Evolutionary conservation across 1,284 basidiomycete genomes (phyloP), one percentile per base, ranked within the genome.

Genomic region (Golubevia pallescens): DNA sequence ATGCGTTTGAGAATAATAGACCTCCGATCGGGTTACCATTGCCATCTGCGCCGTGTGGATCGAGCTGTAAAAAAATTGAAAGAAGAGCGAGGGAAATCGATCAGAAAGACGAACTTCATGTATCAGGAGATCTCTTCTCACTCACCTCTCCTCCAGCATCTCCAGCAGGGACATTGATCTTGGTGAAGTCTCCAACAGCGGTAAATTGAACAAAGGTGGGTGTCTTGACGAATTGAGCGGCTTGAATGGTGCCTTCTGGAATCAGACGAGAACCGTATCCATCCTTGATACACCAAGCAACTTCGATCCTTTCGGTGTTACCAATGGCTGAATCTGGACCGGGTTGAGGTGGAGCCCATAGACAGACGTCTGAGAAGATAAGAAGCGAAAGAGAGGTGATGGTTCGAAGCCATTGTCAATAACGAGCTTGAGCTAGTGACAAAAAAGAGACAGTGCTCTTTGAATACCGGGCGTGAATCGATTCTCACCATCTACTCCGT

Each of bases 101-200:
- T n/a, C n/a, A n/a, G n/a, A n/a, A n/a, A n/a, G n/a, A n/a, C n/a
- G n/a, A n/a, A n/a, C n/a, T n/a, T n/a, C n/a, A n/a, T n/a, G n/a
- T n/a, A n/a, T n/a, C n/a, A n/a, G n/a, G n/a, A n/a, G n/a, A n/a
- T n/a, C n/a, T n/a, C n/a, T n/a, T n/a, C n/a, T n/a, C n/a, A n/a
- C n/a, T n/a, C 57, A 82, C 74, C 80, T 86, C 86, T 60, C 86
- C 86, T 21, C 86, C 86, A 23, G 73, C 69, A 69, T 86, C 86
- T 32, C 75, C 76, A 1, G 58, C 63, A 2, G 56, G 48, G 62
- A 86, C 72, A 70, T 80, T 76, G 55, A 86, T 76, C 74, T 81
- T 85, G 68, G 83, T 86, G 21, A 86, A 83, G 74, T 86, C 80
- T 48, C 85, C 86, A n/a, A 61, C 59, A 48, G 68, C 70, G 13